Base-by-base conservation (phyloP, 192 early-diverging fungal genomes). In the Backusella mclennaniae region DNA sequence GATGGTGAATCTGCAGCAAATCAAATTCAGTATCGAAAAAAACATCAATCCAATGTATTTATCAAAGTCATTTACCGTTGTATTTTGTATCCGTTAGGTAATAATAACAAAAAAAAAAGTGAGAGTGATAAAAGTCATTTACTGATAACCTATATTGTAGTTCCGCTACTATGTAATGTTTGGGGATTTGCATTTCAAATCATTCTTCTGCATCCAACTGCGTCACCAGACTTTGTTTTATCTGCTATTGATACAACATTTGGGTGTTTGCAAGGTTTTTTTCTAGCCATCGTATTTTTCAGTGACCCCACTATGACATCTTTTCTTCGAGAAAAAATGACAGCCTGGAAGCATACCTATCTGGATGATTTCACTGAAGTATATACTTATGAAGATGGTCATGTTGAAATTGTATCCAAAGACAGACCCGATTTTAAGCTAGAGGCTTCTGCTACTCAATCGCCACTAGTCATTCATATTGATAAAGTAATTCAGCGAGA, bases 121-220 rank as follows among this genome's bases (percentile, higher is more conserved):
- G 17, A 12, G 26, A 59, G 23, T 6, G 9, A 59, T 21, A 23
- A 23, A 23, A 59, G 2, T 2, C 3, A 63, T 14, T 3, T 63
- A 29, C 12, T 29, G 26, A 21, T n/a, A n/a, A n/a, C 15, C 6
- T 17, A 49, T 49, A 12, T 14, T 63, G 11, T 29, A 63, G 56
- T 63, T 29, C 56, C 56, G 12, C 2, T 63, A 4, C 14, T 63
- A 14, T 63, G 23, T 12, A 63, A 63, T 11, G n/a, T 26, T 29
- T 63, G 56, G 7, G 56, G 56, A 63, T 63, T 63, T 63, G 21
- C 26, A 63, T 63, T 63, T 63, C 56, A 63, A 63, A 63, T 63
- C n/a, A 4, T 63, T 29, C 56, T 63, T 14, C 9, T 63, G 4
- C 9, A 4, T 4, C 56, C 56, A 29, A 4, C 21, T 26, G 21